A percentile compares a stretch with the other conserved stretches of the same genome.
phyloP scores from a whole-genome alignment of 108 stramenopile species.

The Nitzschia inconspicua region DNA sequence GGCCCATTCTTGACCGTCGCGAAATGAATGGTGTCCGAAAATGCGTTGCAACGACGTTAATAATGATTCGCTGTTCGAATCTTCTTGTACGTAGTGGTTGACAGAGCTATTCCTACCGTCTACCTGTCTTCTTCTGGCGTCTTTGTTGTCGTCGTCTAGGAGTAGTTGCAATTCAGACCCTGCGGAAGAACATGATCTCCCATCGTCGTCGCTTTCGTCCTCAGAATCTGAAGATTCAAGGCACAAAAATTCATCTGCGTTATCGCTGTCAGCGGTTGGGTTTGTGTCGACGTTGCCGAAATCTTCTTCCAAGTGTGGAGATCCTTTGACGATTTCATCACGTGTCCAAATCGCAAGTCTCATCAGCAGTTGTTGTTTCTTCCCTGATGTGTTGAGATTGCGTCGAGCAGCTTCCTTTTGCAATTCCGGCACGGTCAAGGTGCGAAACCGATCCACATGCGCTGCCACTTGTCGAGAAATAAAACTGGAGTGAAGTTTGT shows the following conservation, averaged over 20 bases:
- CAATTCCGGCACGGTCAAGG: conserved; percentile 78
- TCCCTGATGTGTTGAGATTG: conserved; percentile 52
- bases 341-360: conserved; percentile 76
- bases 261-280: background rate
- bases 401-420: conserved; percentile 55
- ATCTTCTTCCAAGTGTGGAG: conserved; percentile 4
- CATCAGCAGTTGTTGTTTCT: conserved; percentile 71
- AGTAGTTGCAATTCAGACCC: too few species aligned
- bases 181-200: too few species aligned
- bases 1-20: conserved; percentile 91
- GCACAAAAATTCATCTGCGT: conserved; percentile 1
- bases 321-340: conserved; percentile 61
- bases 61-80: background rate
- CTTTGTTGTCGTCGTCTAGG: conserved; percentile 2
- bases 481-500: conserved; percentile 71
- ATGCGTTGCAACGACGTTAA: conserved; percentile 33
- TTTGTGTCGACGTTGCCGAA: background rate
- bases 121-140: conserved; percentile 1
- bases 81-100: background rate
- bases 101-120: background rate
- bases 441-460: conserved; percentile 48
- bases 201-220: conserved; percentile 9
- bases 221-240: conserved; percentile 32
- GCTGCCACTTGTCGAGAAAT: conserved; percentile 75
- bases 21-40: conserved; percentile 77